Conservation (phyloP, 352 stramenopile genomes). For the Pythium aristosporum region DNA sequence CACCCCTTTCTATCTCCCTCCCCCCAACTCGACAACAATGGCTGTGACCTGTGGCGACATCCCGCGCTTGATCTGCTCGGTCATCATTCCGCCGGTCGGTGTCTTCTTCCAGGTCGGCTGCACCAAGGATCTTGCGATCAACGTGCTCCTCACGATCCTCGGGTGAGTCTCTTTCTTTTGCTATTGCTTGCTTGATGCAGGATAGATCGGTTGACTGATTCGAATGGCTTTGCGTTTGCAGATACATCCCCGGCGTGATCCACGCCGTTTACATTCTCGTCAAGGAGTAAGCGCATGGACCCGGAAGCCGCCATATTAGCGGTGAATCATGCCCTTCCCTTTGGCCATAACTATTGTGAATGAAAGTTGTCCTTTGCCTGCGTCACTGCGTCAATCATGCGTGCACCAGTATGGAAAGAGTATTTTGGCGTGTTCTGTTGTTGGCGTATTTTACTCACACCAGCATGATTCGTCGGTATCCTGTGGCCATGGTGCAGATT, state of each 20-base stretch:
- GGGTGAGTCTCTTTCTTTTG: conserved; percentile 27
- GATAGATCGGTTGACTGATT: not conserved
- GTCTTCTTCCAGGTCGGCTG: conserved; percentile 65
- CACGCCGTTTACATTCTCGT: conserved; percentile 72
- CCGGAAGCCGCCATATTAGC: not conserved
- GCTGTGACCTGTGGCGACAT: conserved; percentile 68
- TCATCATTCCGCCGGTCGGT: conserved; percentile 61
- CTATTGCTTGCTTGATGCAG: not conserved
- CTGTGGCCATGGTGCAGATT: too few relatives aligned
- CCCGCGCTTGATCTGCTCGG: conserved; percentile 62
- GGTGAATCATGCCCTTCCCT: not conserved
- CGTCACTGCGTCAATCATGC: too few relatives aligned
- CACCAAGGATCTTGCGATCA: conserved; percentile 63
- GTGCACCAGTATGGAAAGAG: too few relatives aligned
- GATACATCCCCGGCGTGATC: conserved; percentile 62
- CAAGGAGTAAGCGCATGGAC: conserved; percentile 38
- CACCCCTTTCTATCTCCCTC: not conserved
- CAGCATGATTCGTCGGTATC: too few relatives aligned
- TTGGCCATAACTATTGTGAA: not conserved
- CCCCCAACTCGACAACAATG: conserved; percentile 29
- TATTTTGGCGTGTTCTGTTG: too few relatives aligned
- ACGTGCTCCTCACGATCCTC: conserved; percentile 65
- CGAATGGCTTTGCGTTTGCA: conserved; percentile 10
- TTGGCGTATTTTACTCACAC: too few relatives aligned
- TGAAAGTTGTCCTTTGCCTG: not conserved